Evolutionary conservation across 257 asterid genomes (phyloP).

Genomic region (Schizonepeta tenuifolia): DNA sequence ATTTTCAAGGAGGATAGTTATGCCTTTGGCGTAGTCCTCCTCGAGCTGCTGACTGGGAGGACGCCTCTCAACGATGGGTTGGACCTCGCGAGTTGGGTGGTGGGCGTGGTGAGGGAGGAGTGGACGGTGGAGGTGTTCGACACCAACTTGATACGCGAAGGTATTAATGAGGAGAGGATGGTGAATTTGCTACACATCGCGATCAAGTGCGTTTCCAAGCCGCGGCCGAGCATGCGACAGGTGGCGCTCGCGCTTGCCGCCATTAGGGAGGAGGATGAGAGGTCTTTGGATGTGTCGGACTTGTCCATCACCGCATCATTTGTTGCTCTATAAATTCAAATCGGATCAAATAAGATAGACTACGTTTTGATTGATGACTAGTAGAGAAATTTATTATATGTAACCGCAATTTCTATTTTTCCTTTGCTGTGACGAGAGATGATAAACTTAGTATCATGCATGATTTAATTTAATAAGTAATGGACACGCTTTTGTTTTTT

Average conservation of each 20-base stretch:
- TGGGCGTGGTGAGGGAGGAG: conserved; percentile 70
- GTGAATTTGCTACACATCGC: conserved; percentile 66
- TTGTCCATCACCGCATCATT: conserved; percentile 43
- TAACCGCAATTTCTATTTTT: not conserved
- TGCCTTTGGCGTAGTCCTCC: conserved; percentile 68
- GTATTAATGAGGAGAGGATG: conserved; percentile 76
- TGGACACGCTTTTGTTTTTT: not conserved
- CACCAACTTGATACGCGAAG: conserved; percentile 56
- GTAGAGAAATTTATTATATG: not conserved
- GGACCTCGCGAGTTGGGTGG: conserved; percentile 74
- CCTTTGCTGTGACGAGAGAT: not conserved
- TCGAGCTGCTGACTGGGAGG: conserved; percentile 77
- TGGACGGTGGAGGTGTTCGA: conserved; percentile 88
- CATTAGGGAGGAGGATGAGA: conserved; percentile 68
- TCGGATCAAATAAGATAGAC: too few species aligned
- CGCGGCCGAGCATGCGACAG: conserved; percentile 59
- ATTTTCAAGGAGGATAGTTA: conserved; percentile 55
- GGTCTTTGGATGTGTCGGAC: conserved; percentile 60
- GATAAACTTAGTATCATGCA: not conserved
- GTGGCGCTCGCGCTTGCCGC: conserved; percentile 51
- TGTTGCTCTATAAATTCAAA: conserved; percentile 24
- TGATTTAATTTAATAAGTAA: conserved; percentile 16
- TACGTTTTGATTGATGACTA: not conserved
- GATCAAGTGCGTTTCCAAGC: conserved; percentile 52
- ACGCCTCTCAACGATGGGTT: conserved; percentile 48